phyloP scores from a whole-genome alignment of 768 basidiomycete genomes.

The Rhizopogon vesiculosus region DNA sequence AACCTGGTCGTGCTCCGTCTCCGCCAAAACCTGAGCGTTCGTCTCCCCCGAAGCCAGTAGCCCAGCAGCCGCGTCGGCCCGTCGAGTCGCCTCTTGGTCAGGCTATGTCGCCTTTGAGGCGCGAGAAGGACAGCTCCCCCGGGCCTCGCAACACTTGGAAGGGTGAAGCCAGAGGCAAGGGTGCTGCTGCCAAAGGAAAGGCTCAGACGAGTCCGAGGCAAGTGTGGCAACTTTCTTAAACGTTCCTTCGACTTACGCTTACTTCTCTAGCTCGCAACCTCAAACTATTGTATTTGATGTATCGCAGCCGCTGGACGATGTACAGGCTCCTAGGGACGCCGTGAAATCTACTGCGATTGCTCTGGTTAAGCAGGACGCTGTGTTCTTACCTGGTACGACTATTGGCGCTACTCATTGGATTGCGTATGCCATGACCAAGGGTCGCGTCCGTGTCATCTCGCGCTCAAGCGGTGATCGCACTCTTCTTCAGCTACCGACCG shows the following conservation, averaged over 20 bases:
- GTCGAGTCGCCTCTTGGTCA: constrained; percentile 46
- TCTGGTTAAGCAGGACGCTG: constrained; percentile 78
- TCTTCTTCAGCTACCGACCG: constrained; percentile 64
- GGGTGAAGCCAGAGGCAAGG: constrained; percentile 33
- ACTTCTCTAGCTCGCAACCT: constrained; percentile 44
- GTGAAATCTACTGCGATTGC: constrained; percentile 91
- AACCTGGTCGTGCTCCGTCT: constrained; percentile 46
- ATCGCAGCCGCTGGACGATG: constrained; percentile 63
- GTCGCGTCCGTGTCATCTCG: constrained; percentile 86
- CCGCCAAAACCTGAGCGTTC: constrained; percentile 23
- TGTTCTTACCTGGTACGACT: constrained; percentile 81
- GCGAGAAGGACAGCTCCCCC: constrained; percentile 72
- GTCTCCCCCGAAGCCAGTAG: constrained; percentile 61
- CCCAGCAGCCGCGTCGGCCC: constrained; percentile 42
- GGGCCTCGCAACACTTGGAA: constrained; percentile 46
- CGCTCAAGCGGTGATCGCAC: constrained; percentile 86
- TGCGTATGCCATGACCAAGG: constrained; percentile 88
- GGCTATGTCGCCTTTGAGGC: constrained; percentile 28
- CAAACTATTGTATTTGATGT: constrained; percentile 77
- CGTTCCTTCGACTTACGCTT: constrained; percentile 1
- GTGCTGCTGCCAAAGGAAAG: constrained; percentile 34
- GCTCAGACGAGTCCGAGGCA: constrained; percentile 56
- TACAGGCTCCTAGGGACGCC: constrained; percentile 69
- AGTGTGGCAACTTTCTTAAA: constrained; percentile 8
- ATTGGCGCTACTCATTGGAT: constrained; percentile 93